Conservation (phyloP, 768 basidiomycete species). For the Termitomyces sp. region DNA sequence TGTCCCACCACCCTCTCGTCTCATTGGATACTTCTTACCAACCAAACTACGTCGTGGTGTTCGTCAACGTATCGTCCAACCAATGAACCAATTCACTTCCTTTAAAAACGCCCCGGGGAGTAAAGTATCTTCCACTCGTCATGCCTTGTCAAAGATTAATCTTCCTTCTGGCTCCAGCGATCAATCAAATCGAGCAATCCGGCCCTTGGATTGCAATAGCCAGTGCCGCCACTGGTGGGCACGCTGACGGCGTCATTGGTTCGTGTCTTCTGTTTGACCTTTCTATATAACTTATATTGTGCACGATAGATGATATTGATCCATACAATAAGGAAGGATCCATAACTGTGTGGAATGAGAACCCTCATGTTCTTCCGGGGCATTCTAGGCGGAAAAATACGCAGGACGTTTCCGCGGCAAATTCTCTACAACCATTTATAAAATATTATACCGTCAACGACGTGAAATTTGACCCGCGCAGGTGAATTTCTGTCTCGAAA, state of each 20-base stretch:
- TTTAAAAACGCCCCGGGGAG: conserved; percentile 46
- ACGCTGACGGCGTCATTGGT: conserved; percentile 31
- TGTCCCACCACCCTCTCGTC: not conserved
- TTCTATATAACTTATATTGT: not conserved
- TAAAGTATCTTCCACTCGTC: conserved; percentile 9
- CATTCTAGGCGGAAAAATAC: conserved; percentile 14
- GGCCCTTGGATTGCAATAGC: conserved; percentile 38
- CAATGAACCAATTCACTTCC: conserved; percentile 19
- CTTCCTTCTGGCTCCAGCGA: conserved; percentile 29
- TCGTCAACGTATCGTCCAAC: conserved; percentile 3
- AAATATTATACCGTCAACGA: conserved; percentile 57
- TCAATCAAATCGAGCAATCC: conserved; percentile 50
- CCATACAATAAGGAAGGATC: conserved; percentile 48
- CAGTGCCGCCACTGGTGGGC: conserved; percentile 44
- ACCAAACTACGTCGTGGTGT: conserved; percentile 6
- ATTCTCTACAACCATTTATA: conserved; percentile 18
- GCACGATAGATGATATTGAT: conserved; percentile 27
- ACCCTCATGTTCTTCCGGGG: conserved; percentile 16
- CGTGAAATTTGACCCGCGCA: conserved; percentile 48
- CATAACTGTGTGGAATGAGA: conserved; percentile 35
- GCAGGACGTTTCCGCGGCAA: not conserved
- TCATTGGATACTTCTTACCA: not conserved
- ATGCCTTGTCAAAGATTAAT: not conserved
- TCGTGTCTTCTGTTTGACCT: not conserved
- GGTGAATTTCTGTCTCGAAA: conserved; percentile 28